Conservation (phyloP, 2,329 filamentous ascomycete genomes). For the Leptoxyphium fumago region DNA sequence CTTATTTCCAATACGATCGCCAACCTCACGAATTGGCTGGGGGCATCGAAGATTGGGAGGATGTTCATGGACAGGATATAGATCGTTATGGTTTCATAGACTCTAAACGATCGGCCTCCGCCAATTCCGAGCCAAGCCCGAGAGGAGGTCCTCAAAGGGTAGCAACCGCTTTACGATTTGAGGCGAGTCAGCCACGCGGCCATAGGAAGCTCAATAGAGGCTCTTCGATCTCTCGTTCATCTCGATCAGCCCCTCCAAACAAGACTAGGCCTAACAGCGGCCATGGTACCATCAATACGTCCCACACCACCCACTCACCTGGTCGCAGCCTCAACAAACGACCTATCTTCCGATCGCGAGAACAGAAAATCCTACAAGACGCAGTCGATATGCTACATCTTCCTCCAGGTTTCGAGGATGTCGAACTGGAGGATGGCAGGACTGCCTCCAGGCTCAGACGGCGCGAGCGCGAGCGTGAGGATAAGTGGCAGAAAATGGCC, state of each 20-base stretch:
- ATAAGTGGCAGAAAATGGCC: conserved; percentile 57
- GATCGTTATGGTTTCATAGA: conserved; percentile 53
- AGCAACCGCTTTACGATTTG: conserved; percentile 42
- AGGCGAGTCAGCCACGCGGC: conserved; percentile 40
- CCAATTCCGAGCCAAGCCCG: conserved; percentile 7
- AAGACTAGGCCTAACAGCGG: conserved; percentile 12
- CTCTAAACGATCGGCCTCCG: conserved; percentile 21
- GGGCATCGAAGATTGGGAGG: conserved; percentile 50
- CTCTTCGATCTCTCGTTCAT: conserved; percentile 32
- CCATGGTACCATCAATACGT: conserved; percentile 22
- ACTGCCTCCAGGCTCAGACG: conserved; percentile 36
- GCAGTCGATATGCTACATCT: conserved; percentile 51
- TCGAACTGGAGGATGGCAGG: conserved; percentile 32
- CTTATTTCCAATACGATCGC: conserved; percentile 13
- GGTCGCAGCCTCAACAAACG: conserved; percentile 21
- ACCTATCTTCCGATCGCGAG: conserved; percentile 33
- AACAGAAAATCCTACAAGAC: conserved; percentile 41
- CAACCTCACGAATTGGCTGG: conserved; percentile 45
- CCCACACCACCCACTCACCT: conserved; percentile 26
- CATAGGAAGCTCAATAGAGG: conserved; percentile 38
- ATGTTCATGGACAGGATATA: conserved; percentile 43
- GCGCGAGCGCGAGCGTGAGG: conserved; percentile 47
- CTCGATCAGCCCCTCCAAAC: conserved; percentile 19
- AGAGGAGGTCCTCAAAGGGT: conserved; percentile 34
- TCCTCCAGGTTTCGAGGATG: conserved; percentile 36